Base-by-base conservation (phyloP, 176 grass and related monocot species). In the Canna indica region DNA sequence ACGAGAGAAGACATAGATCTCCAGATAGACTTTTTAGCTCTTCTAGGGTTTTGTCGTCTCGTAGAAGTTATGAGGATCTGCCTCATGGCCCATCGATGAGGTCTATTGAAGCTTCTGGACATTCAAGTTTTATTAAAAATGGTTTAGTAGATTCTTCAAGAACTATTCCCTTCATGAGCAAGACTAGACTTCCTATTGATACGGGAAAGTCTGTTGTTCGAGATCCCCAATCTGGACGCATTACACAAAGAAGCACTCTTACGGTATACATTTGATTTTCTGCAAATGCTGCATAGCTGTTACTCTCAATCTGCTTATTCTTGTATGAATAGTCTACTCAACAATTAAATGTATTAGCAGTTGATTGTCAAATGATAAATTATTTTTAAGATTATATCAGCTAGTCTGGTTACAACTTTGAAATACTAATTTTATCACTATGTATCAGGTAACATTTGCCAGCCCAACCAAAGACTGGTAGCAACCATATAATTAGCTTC, bases 71-170 rank as follows among this genome's bases (percentile, higher is more conserved):
- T 79, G 73, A 70, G 18, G 75, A 87, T 52, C 47, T 79, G 14
- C 53, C 53, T 44, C 26, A 75, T 33, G 72, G 71, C 42, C 56
- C 72, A 81, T 11, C 78, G 1, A 28, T 27, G 81, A 83, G 75
- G 73, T 58, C 78, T 76, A 61, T 73, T 0, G 64, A 77, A 77
- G 26, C 72, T 31, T 18, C 79, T 61, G 87, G 78, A 80, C 14
- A 76, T 77, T 76, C 76, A 42, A 79, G 68, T 82, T 70, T 74
- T 46, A 56, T 79, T 42, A 62, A 81, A 84, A 87, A 85, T 81
- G 84, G 73, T 69, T 24, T 32, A 54, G 45, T 32, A 79, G 67
- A 81, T 32, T 60, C 61, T 60, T 82, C 80, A 84, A 81, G 84
- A 79, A 33, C 79, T 62, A 63, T 78, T 67, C 20, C 76, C 77